A percentile compares a stretch with the other conserved stretches of the same genome.
Conservation (phyloP, 331 rosid species). For the Dryas integrifolia region DNA sequence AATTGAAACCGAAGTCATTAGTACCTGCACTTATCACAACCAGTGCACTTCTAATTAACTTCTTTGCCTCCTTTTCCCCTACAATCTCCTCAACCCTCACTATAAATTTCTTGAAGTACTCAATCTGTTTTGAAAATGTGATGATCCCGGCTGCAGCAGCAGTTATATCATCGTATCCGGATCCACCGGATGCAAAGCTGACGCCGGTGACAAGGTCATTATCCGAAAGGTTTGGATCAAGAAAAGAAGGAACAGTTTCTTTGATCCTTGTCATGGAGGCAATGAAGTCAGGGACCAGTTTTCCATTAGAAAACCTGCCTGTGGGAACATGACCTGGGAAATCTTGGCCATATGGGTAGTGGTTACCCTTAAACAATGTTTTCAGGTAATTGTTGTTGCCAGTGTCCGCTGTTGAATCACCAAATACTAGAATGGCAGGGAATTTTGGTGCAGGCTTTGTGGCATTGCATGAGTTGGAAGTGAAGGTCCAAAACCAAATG, state of each 20-base stretch:
- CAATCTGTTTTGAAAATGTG: conserved; percentile 45
- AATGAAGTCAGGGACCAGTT: conserved; percentile 45
- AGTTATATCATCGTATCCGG: conserved; percentile 61
- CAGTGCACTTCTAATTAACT: conserved; percentile 34
- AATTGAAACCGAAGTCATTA: conserved; percentile 55
- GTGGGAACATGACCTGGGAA: conserved; percentile 47
- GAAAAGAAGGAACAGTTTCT: conserved; percentile 62
- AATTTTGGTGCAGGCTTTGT: conserved; percentile 27
- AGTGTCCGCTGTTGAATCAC: conserved; percentile 56
- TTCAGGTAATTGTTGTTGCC: conserved; percentile 52
- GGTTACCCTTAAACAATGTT: conserved; percentile 38
- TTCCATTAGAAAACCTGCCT: conserved; percentile 60
- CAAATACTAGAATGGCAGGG: conserved; percentile 50
- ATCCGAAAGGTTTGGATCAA: conserved; percentile 50
- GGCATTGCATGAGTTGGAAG: conserved; percentile 26
- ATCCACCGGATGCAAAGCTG: conserved; percentile 74
- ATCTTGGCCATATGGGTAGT: conserved; percentile 53
- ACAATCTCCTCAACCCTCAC: conserved; percentile 33
- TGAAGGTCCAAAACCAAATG: conserved; percentile 27
- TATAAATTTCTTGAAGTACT: conserved; percentile 43
- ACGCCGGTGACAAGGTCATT: conserved; percentile 63
- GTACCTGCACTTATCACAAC: conserved; percentile 51
- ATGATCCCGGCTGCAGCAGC: conserved; percentile 28
- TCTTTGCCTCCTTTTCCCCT: conserved; percentile 39
- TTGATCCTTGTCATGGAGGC: conserved; percentile 42